Conservation (phyloP, 139 green algal species). For the Parachlorella kessleri region DNA sequence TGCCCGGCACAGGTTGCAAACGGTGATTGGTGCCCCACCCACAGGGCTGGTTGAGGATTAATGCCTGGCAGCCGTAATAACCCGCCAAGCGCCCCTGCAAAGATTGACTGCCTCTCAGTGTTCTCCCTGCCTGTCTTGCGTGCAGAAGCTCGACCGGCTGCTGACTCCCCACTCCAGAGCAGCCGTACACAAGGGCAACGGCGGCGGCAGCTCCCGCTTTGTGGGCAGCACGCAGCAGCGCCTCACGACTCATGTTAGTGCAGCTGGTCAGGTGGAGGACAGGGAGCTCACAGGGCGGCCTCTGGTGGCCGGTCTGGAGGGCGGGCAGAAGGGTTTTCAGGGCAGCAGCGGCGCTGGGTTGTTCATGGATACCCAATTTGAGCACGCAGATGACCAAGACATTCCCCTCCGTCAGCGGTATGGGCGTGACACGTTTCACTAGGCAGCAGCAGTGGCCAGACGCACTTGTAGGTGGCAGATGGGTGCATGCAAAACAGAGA, state of each 20-base stretch:
- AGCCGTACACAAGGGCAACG: neutral
- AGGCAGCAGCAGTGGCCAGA: neutral
- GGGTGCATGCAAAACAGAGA: too few relatives aligned
- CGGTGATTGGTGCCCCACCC: neutral
- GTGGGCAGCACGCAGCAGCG: too few relatives aligned
- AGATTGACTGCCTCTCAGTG: neutral
- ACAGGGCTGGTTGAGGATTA: neutral
- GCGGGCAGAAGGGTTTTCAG: neutral
- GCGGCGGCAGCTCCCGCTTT: conserved; percentile 4
- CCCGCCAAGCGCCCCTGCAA: neutral
- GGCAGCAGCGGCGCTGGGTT: too few relatives aligned
- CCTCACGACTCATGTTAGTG: too few relatives aligned
- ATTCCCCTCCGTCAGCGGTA: neutral
- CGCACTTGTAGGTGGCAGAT: neutral
- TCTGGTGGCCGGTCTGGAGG: neutral
- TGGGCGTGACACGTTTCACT: neutral
- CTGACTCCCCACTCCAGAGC: conserved; percentile 3
- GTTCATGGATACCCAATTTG: too few relatives aligned
- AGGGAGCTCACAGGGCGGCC: neutral
- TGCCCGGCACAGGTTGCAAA: too few relatives aligned
- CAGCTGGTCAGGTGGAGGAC: too few relatives aligned
- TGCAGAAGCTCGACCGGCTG: conserved; percentile 2
- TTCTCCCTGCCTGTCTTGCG: neutral
- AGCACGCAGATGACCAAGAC: neutral
- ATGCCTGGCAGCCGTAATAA: neutral